Evolutionary conservation across 345 rosid species (phyloP), one percentile per base, ranked within the genome.

Genomic region (Iberis pinnata): DNA sequence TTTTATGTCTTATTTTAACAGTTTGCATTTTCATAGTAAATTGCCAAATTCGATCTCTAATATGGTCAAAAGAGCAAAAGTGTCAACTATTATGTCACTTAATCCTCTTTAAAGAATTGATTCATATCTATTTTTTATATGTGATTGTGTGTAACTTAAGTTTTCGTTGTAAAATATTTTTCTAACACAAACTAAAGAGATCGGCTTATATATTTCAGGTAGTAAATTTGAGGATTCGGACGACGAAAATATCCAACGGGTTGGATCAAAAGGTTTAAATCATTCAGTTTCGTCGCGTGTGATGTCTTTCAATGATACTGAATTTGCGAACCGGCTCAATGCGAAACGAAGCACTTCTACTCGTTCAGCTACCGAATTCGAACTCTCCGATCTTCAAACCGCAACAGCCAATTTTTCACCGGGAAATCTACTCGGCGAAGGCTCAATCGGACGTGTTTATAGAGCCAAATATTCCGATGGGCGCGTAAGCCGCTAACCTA

Each of bases 371-470:
- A 22, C 38, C 0, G 64, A 77, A 47, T 82, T 76, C 62, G 40
- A 77, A 39, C 76, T 90, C 69, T 58, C 80, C 39, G 98, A 87
- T 58, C 69, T 90, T 61, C 88, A 74, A 72, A 53, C 56, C 27
- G 83, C 89, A 8, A 88, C 96, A 0, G 78, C 63, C 12, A 78
- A 76, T 59, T 90, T 90, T 49, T 74, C 87, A 26, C 53, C 76
- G 0, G 76, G 78, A 24, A 77, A 80, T 33, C 88, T 87, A 43
- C 73, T 88, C 13, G 96, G 96, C 0, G 79, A 81, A 75, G 98
- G 96, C 40, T 60, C 81, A 8, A 49, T 77, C 36, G 98, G 98
- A 36, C 89, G 88, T 37, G 93, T 83, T 59, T 92, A 92, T 44
- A 73, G 60, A 62, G 96, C 95, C 10, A 84, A 82, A 47, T 88